Base-by-base conservation (phyloP, 441 rosid genomes). In the Hypseocharis bilobata region DNA sequence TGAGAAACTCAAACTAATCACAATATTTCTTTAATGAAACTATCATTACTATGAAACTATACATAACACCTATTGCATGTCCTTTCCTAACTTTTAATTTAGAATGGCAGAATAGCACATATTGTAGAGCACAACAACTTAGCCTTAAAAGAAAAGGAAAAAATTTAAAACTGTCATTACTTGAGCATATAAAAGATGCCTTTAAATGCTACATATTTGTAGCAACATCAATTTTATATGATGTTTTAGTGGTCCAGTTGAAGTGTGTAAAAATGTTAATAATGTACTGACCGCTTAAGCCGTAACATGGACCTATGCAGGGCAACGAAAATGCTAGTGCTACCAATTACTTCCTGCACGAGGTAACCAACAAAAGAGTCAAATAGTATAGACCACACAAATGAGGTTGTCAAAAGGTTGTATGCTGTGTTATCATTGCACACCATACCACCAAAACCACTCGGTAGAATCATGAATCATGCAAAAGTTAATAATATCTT, bases 311-410 rank as follows among this genome's bases (percentile, higher is more conserved):
- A 87, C 65, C 84, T 85, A 66, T 82, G 88, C 79, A 93, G 69
- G 63, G 93, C 90, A 80, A 90, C 69, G 76, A 90, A 93, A 72
- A 84, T 74, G 70, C 83, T 65, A 60, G 88, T 86, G 83, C 97
- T 93, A 57, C 98, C 98, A 71, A 85, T 70, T 71, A 89, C 86
- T 86, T 90, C 98, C 98, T 93, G 86, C 77, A 78, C 72, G 27
- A 54, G 32, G 55, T 59, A 62, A 76, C 32, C 65, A 69, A 55
- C 36, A 76, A 57, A 59, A 62, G 3, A 44, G 54, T 64, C 62
- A 64, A 34, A 38, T 1, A 55, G n/a, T 52, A 60, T 4, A 60
- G 54, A 1, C 62, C 1, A 42, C 13, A 17, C 60, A 23, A 17
- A 16, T 7, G 10, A 49, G 17, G 28, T 1, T 34, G 42, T 36